Evolutionary conservation across 805 yeast species (phyloP).

Genomic region (Candida nitratophila): DNA sequence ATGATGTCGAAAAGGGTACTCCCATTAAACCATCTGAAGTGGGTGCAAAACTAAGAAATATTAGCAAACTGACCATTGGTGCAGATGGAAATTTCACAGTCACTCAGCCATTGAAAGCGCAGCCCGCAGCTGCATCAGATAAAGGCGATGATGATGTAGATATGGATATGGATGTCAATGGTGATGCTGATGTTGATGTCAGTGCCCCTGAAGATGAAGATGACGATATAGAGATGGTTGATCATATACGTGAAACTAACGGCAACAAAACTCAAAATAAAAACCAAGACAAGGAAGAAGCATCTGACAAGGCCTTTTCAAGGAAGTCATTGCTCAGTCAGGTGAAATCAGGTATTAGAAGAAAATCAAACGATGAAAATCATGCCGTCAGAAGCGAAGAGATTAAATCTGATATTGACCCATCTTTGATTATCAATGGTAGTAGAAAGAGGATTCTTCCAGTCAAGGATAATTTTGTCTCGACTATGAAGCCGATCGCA

Average conservation of each 20-base stretch:
- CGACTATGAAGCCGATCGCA: too few species aligned
- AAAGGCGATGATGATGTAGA: not conserved
- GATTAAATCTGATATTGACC: slow-evolving; percentile 18
- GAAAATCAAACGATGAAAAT: not conserved
- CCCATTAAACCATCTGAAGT: too few species aligned
- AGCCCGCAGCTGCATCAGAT: too few species aligned
- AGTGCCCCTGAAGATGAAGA: too few species aligned
- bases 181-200: too few species aligned
- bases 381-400: slow-evolving; percentile 17
- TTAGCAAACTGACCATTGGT: slow-evolving; percentile 1
- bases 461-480: not conserved
- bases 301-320: not conserved
- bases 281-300: not conserved
- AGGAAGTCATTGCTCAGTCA: not conserved
- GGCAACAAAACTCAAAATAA: not conserved
- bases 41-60: slow-evolving; percentile 5
- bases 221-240: not conserved
- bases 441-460: slow-evolving; percentile 2
- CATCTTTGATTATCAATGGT: slow-evolving; percentile 13
- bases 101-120: not conserved
- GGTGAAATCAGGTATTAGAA: not conserved
- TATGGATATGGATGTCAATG: too few species aligned
- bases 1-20: too few species aligned
- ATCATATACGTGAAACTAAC: not conserved
- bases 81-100: not conserved